These are phyloP conservation scores for Suhomyces atakaporum DNA, from an alignment of 1,139 yeast genomes.

Conservation along the genomic window DNA sequence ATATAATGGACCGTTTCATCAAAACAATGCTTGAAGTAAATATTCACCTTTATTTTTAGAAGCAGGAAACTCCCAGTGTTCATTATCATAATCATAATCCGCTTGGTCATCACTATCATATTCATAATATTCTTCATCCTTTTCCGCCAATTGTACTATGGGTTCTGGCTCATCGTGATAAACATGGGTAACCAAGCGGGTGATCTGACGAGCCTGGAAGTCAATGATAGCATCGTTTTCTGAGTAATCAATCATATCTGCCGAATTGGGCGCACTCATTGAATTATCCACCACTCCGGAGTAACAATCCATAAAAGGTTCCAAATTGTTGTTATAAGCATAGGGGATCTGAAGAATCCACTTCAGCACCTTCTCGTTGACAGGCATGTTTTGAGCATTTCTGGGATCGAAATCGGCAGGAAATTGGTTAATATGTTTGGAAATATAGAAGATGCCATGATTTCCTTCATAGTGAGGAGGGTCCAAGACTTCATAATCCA, in stretches of 20 bases:
- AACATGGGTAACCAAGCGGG: conserved; percentile 42
- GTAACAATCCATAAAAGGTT: conserved; percentile 39
- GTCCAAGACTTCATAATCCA: not conserved
- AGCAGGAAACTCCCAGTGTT: not conserved
- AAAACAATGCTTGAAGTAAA: conserved; percentile 5
- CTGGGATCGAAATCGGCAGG: conserved; percentile 53
- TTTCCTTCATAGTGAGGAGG: no score
- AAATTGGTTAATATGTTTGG: not conserved
- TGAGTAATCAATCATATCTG: conserved; percentile 23
- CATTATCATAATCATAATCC: conserved; percentile 15
- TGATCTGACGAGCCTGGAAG: conserved; percentile 53
- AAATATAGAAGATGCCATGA: conserved; percentile 7
- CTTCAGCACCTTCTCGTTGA: conserved; percentile 57
- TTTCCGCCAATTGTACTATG: conserved; percentile 5
- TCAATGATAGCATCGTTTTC: conserved; percentile 48
- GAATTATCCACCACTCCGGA: conserved; percentile 42
- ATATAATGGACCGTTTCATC: no score
- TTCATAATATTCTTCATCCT: conserved; percentile 4
- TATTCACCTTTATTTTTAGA: conserved; percentile 3
- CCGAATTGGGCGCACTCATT: conserved; percentile 16
- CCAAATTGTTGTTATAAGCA: conserved; percentile 23
- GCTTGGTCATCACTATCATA: conserved; percentile 8
- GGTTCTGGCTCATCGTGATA: conserved; percentile 42
- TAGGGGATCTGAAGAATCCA: conserved; percentile 65
- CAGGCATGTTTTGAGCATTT: conserved; percentile 57